Evolutionary conservation across 108 stramenopile species (phyloP).

Genomic region (Cyclostephanos tholiformis): DNA sequence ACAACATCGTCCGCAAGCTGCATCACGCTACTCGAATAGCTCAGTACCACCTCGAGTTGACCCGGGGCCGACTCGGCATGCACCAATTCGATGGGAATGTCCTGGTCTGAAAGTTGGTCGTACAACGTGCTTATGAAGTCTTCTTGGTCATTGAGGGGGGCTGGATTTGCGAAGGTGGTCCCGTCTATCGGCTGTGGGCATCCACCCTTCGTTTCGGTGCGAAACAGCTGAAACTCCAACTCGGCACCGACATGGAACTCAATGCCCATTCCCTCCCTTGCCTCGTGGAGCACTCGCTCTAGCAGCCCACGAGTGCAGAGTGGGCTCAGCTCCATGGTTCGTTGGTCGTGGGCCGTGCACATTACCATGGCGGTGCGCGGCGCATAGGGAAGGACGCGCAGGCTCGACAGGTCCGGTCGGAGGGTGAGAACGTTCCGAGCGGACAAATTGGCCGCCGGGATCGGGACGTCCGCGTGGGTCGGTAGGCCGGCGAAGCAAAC

Average conservation of each 20-base stretch:
- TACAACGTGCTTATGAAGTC: conserved; percentile 65
- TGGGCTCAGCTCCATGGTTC: conserved; percentile 55
- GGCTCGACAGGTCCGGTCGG: conserved; percentile 61
- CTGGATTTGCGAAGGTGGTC: conserved; percentile 64
- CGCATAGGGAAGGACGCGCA: conserved; percentile 76
- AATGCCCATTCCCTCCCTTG: conserved; percentile 49
- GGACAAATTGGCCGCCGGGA: conserved; percentile 56
- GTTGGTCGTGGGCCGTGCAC: conserved; percentile 62
- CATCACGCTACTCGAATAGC: conserved; percentile 58
- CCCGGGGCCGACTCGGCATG: conserved; percentile 80
- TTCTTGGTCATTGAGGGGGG: conserved; percentile 77
- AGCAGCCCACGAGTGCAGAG: conserved; percentile 74
- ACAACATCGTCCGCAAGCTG: conserved; percentile 69
- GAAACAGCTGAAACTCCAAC: conserved; percentile 68
- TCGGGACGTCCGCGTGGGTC: conserved; percentile 52
- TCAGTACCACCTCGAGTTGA: conserved; percentile 80
- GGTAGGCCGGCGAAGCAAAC: conserved; percentile 73
- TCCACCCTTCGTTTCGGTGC: conserved; percentile 33
- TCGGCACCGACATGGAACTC: conserved; percentile 78
- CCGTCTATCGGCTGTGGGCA: conserved; percentile 52
- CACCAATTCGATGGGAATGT: conserved; percentile 69
- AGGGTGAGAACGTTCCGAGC: conserved; percentile 60
- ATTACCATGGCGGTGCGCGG: conserved; percentile 73
- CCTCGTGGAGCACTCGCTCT: conserved; percentile 50
- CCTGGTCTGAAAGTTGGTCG: conserved; percentile 66